Conservation (phyloP, 1,284 basidiomycete genomes). For the Marasmius sp. region DNA sequence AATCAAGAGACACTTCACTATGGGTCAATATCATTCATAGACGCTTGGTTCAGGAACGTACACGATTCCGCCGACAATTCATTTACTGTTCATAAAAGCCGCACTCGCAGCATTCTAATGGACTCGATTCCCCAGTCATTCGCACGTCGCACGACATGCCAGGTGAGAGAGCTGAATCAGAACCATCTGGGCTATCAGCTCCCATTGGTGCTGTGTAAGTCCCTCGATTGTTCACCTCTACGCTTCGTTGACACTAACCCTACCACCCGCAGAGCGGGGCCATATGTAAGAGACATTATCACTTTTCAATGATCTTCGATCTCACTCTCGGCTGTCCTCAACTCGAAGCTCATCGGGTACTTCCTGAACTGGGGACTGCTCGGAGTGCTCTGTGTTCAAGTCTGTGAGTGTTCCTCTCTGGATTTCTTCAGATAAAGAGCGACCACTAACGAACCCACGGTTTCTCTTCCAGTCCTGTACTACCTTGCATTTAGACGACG, state of each 20-base stretch:
- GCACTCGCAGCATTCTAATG: too few relatives aligned
- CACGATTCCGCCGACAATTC: too few relatives aligned
- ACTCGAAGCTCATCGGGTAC: conserved; percentile 20
- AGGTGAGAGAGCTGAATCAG: too few relatives aligned
- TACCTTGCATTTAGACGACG: conserved; percentile 23
- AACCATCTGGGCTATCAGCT: too few relatives aligned
- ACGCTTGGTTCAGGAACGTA: too few relatives aligned
- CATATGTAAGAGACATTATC: neutral
- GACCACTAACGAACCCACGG: neutral
- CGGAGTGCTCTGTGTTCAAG: conserved; percentile 22
- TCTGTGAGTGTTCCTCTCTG: conserved; percentile 16
- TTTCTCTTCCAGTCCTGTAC: conserved; percentile 18
- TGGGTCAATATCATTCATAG: too few relatives aligned
- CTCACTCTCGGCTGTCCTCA: neutral
- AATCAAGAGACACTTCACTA: too few relatives aligned
- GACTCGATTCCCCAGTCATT: too few relatives aligned
- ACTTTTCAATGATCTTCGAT: neutral
- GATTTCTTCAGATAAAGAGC: neutral
- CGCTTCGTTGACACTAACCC: neutral
- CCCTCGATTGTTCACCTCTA: too few relatives aligned
- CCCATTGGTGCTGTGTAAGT: too few relatives aligned
- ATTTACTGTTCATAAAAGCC: too few relatives aligned
- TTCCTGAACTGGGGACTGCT: conserved; percentile 22
- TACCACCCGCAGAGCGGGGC: neutral
- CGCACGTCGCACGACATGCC: too few relatives aligned